Conservation (phyloP, 345 rosid genomes). For the Bretschneidera sinensis region DNA sequence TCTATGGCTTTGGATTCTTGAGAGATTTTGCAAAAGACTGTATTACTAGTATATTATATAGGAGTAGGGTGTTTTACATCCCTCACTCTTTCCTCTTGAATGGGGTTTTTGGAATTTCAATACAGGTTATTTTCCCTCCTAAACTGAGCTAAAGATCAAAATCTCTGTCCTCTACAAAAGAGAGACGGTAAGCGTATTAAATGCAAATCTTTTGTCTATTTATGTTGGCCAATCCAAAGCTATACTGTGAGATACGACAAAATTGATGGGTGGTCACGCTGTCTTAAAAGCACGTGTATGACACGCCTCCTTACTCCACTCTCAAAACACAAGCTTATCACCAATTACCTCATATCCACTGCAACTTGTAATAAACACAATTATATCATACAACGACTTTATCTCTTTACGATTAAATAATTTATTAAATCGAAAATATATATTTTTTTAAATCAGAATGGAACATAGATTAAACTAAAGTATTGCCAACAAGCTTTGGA, state of each 20-base stretch:
- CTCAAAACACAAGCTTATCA: not conserved
- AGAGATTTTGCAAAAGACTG: not conserved
- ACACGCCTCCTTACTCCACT: not conserved
- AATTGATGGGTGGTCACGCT: not conserved
- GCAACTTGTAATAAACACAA: too few species aligned
- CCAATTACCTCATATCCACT: not conserved
- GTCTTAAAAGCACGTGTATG: not conserved
- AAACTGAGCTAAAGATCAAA: conserved; percentile 9
- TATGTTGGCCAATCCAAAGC: conserved; percentile 46
- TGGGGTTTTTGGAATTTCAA: not conserved
- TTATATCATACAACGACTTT: too few species aligned
- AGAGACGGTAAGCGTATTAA: conserved; percentile 29
- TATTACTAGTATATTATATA: not conserved
- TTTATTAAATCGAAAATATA: too few species aligned
- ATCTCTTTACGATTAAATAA: too few species aligned
- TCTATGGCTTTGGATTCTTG: not conserved
- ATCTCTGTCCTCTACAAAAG: conserved; percentile 11
- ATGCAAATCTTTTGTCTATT: conserved; percentile 39
- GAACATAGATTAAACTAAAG: too few species aligned
- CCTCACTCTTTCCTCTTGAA: not conserved
- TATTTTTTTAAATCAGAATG: too few species aligned
- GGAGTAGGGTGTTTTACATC: conserved; percentile 7
- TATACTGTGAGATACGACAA: conserved; percentile 8
- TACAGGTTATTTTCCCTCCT: conserved; percentile 20
- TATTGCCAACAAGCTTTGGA: too few species aligned